Evolutionary conservation across 208 protist species (phyloP), one percentile per base, ranked within the genome.

Genomic region (Porcisia deanei): DNA sequence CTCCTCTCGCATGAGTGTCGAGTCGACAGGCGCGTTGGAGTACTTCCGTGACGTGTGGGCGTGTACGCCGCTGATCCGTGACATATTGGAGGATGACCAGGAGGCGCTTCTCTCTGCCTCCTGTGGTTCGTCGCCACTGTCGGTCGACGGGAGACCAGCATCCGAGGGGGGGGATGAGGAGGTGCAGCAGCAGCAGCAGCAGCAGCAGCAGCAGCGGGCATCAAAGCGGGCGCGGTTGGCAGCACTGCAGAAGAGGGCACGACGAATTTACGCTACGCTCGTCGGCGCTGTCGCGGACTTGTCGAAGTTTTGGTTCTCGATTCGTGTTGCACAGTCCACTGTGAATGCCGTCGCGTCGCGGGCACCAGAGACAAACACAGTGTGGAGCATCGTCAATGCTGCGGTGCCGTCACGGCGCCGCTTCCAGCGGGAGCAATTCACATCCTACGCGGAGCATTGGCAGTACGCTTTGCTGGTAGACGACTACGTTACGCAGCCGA

Each of bases 401-500:
- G 69, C 80, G 4, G 79, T 92, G 55, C 90, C 90, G 22, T 60
- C 39, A 14, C 88, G 91, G 64, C 80, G 75, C 14, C 88, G 88
- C 74, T 96, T 94, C 64, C 72, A 82, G 61, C 81, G 87, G 2
- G 68, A 79, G n/a, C 80, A 85, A 73, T 94, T 94, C 64, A 41
- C 60, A 22, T 81, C 77, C 68, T 85, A 93, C 61, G 77, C 73
- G 7, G 82, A 85, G 54, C 85, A 90, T 67, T 96, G 90, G 90
- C 92, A 96, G 84, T 92, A 91, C 84, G 82, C 84, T 18, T 81
- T 96, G 45, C 86, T 96, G 3, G 80, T 87, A 37, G 90, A 94
- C 59, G 80, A 88, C 76, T 91, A 94, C 83, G 84, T 89, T 37
- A 94, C 92, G 34, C 82, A 92, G 64, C 74, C 92, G 75, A 77